Evolutionary conservation across 1,284 basidiomycete species (phyloP), one percentile per base, ranked within the genome.

Genomic region (Ustilago tritici): DNA sequence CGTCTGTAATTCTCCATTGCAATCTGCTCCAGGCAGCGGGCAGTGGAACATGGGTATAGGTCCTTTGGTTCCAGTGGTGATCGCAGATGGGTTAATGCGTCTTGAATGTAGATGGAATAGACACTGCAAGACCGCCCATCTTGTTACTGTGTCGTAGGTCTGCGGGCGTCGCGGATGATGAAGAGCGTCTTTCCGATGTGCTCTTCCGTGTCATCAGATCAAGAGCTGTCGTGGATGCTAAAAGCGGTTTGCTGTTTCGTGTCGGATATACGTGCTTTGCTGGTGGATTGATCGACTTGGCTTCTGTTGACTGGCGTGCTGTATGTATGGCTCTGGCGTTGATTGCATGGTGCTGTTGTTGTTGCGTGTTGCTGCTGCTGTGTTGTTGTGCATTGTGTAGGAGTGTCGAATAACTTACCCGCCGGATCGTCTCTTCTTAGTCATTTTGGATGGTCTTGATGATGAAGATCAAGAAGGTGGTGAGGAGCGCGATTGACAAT

Each of bases 351-450:
- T 46, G 11, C 43, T 19, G n/a, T 32, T 57, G 43, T 38, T 50
- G 57, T 6, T 55, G 35, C 11, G 36, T 55, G 53, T n/a, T 23
- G 11, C 23, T 4, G 31, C 28, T 40, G 49, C 14, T 56, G 28
- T 35, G 36, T 32, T 34, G 32, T 46, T 55, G 52, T 59, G 41
- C 19, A 19, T 59, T 46, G 17, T 36, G 32, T 28, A 43, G 12
- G 50, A 56, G 15, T 64, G 70, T 41, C 59, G 70, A 32, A 65
- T 31, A 32, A 82, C 81, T 65, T 76, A 82, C 81, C 81, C 81
- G 76, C 79, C 92, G 90, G 94, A 95, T 93, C 96, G 93, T 93
- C 96, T 93, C 90, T 98, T 98, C 91, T 96, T 98, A 85, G 95
- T 98, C 96, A 84, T 85, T 64, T 78, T 81, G 80, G 64, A 62